Evolutionary conservation across 2,329 filamentous ascomycete genomes (phyloP).

Genomic region (Trichothecium roseum): DNA sequence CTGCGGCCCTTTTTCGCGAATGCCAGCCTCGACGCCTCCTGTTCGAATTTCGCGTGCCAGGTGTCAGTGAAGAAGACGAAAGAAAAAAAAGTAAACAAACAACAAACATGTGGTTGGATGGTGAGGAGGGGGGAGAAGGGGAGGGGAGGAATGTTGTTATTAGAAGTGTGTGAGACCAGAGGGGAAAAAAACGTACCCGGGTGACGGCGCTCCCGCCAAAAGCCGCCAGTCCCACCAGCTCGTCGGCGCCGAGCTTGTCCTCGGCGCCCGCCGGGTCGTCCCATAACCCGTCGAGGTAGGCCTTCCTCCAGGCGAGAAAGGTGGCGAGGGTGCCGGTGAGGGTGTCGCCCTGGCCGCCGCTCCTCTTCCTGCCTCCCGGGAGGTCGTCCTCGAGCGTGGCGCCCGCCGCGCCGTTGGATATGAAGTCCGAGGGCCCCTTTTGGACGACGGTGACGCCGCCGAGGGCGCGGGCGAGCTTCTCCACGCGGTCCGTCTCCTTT

Average conservation of each 20-base stretch:
- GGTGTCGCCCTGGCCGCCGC: constrained; percentile 91
- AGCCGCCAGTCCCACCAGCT: constrained; percentile 66
- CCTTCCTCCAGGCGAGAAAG: constrained; percentile 76
- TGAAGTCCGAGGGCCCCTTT: constrained; percentile 74
- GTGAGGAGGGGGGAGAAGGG: too few species aligned
- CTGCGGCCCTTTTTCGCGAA: constrained; percentile 79
- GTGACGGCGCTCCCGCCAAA: constrained; percentile 84
- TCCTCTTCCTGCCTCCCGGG: constrained; percentile 75
- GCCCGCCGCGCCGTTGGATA: constrained; percentile 67
- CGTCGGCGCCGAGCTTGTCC: constrained; percentile 35
- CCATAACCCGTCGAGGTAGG: constrained; percentile 80
- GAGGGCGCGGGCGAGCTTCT: constrained; percentile 61
- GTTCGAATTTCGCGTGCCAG: too few species aligned
- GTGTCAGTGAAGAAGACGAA: too few species aligned
- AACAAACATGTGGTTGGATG: too few species aligned
- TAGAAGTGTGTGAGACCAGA: not conserved
- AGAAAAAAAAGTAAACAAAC: too few species aligned
- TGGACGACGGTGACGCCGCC: constrained; percentile 86
- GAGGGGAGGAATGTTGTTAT: too few species aligned
- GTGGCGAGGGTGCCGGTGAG: constrained; percentile 84
- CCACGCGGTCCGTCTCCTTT: constrained; percentile 38
- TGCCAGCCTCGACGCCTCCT: constrained; percentile 77
- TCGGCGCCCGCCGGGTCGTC: constrained; percentile 35
- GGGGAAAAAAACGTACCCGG: constrained; percentile 44
- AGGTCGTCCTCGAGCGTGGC: constrained; percentile 73